Conservation (phyloP, 257 asterid genomes). For the Solanum virginianum region DNA sequence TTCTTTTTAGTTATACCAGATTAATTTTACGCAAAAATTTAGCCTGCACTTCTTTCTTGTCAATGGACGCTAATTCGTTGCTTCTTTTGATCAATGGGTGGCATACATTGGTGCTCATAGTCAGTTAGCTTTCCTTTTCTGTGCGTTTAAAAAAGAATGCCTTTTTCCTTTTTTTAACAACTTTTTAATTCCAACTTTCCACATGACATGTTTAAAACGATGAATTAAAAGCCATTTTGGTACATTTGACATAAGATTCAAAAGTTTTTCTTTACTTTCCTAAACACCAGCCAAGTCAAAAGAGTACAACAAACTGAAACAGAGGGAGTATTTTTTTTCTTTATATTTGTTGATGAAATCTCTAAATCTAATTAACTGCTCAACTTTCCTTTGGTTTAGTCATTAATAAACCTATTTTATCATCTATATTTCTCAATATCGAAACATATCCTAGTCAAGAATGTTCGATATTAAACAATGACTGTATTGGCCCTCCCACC, state of each 20-base stretch:
- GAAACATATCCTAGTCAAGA: not conserved
- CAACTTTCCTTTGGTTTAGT: not conserved
- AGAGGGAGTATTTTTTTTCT: not conserved
- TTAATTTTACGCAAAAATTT: not conserved
- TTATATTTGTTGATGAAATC: not conserved
- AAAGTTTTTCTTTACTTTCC: not conserved
- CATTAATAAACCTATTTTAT: not conserved
- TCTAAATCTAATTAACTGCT: not conserved
- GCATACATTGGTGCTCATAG: not conserved
- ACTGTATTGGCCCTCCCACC: not conserved
- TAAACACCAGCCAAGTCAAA: not conserved
- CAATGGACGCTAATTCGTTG: not conserved
- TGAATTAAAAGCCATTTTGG: not conserved
- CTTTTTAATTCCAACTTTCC: accelerated
- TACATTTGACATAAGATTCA: not conserved
- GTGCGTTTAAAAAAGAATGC: not conserved
- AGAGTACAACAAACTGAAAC: not conserved
- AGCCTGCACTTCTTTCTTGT: not conserved
- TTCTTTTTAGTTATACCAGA: not conserved
- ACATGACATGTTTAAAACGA: not conserved
- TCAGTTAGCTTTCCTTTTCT: not conserved
- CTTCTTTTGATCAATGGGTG: not conserved
- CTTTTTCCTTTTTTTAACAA: not conserved
- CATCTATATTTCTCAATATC: not conserved
- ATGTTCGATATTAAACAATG: not conserved